These are phyloP conservation scores for Martensiomyces pterosporus DNA, from an alignment of 192 early-diverging fungal genomes.

Conservation along the genomic window DNA sequence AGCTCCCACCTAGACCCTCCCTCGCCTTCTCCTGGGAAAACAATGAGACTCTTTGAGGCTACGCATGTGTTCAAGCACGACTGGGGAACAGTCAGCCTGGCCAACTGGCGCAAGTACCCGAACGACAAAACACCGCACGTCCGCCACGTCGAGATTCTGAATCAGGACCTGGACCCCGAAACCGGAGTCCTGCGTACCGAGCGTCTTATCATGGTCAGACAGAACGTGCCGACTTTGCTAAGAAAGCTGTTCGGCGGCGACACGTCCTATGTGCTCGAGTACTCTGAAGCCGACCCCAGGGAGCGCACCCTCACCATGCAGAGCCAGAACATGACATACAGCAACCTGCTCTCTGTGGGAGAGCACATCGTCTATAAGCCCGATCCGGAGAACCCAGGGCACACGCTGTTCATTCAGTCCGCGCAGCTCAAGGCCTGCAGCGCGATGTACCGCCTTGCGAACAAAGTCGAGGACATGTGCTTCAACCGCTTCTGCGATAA, in stretches of 20 bases:
- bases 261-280: slow-evolving; percentile 84
- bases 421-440: slow-evolving; percentile 79
- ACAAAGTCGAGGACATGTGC: slow-evolving; percentile 80
- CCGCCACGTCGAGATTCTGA: slow-evolving; percentile 82
- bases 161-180: slow-evolving; percentile 71
- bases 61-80: slow-evolving; percentile 75
- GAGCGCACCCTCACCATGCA: slow-evolving; percentile 68
- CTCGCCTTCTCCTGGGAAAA: too few species aligned
- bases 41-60: slow-evolving; percentile 85
- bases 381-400: slow-evolving; percentile 52
- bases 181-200: slow-evolving; percentile 86
- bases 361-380: slow-evolving; percentile 80
- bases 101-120: slow-evolving; percentile 97
- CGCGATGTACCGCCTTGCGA: slow-evolving; percentile 62
- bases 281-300: slow-evolving; percentile 78
- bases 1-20: too few species aligned
- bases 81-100: slow-evolving; percentile 78
- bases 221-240: slow-evolving; percentile 80
- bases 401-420: slow-evolving; percentile 75
- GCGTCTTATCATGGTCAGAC: slow-evolving; percentile 84
- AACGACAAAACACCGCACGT: slow-evolving; percentile 93
- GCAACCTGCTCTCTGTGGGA: slow-evolving; percentile 75
- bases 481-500: slow-evolving; percentile 87
- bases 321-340: slow-evolving; percentile 82
- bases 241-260: slow-evolving; percentile 65